phyloP scores from a whole-genome alignment of 2,329 filamentous ascomycete genomes.

The Fusarium irregulare region DNA sequence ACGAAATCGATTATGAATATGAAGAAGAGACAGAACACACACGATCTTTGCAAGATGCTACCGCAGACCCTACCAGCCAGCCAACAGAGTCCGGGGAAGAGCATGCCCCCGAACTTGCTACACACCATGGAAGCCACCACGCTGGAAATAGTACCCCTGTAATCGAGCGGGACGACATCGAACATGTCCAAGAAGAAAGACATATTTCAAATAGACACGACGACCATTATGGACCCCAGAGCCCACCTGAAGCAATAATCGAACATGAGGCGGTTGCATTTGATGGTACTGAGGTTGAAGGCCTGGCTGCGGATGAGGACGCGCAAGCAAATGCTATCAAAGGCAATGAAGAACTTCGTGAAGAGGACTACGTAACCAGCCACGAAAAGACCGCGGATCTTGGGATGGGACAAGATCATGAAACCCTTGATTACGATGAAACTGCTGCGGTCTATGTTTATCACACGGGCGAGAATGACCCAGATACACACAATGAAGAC shows the following conservation, averaged over 20 bases:
- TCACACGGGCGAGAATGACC: slow-evolving; percentile 12
- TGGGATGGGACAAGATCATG: slow-evolving; percentile 1
- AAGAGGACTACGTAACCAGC: slow-evolving; percentile 2
- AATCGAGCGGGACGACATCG: not conserved
- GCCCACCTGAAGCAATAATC: slow-evolving; percentile 6
- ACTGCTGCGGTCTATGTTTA: slow-evolving; percentile 10
- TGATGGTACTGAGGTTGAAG: slow-evolving; percentile 17
- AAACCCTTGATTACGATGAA: slow-evolving; percentile 1
- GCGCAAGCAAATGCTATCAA: slow-evolving; percentile 25
- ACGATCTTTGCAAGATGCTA: slow-evolving; percentile 3
- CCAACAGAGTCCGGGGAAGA: not conserved
- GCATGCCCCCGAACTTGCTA: not conserved
- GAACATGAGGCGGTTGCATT: slow-evolving; percentile 1
- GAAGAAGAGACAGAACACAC: slow-evolving; percentile 40
- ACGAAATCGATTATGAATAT: slow-evolving; percentile 50
- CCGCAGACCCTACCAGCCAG: slow-evolving; percentile 22
- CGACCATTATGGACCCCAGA: slow-evolving; percentile 26
- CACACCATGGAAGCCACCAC: not conserved
- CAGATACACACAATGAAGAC: slow-evolving; percentile 21
- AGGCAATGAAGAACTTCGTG: slow-evolving; percentile 15
- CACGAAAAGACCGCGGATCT: slow-evolving; percentile 10
- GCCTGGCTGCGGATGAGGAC: slow-evolving; percentile 2
- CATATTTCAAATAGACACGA: slow-evolving; percentile 27
- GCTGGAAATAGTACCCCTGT: slow-evolving; percentile 2
- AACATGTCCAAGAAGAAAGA: slow-evolving; percentile 27